Evolutionary conservation across 305 asterid genomes (phyloP).

Genomic region (Fraxinus sp.): DNA sequence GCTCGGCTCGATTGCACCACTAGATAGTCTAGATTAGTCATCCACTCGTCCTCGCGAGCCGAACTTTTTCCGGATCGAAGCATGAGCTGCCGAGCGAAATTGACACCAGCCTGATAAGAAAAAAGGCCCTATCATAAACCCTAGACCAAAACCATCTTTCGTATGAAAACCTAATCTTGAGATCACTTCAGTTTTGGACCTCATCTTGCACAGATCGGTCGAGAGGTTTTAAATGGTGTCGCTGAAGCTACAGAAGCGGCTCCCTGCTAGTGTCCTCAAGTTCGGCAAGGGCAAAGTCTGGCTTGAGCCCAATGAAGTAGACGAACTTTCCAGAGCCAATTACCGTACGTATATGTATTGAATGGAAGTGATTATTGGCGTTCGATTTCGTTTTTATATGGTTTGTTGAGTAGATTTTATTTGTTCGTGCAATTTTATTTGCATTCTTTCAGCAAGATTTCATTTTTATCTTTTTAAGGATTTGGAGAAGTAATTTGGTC

Average conservation of each 20-base stretch:
- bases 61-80: too few relatives aligned
- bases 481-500: not conserved
- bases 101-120: not conserved
- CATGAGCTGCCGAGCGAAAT: too few relatives aligned
- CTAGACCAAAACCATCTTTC: not conserved
- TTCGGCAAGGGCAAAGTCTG: too few relatives aligned
- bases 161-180: not conserved
- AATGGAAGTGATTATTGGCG: not conserved
- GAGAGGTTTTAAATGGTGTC: constrained; percentile 38
- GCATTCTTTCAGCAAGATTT: not conserved
- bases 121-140: not conserved
- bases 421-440: not conserved
- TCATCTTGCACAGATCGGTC: not conserved
- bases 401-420: not conserved
- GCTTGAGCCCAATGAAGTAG: constrained; percentile 32
- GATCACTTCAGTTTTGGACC: not conserved
- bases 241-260: constrained; percentile 35
- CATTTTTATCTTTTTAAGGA: not conserved
- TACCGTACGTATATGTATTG: constrained; percentile 33
- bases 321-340: constrained; percentile 54
- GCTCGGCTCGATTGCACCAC: too few relatives aligned
- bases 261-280: too few relatives aligned
- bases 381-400: not conserved
- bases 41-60: too few relatives aligned
- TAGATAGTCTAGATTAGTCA: too few relatives aligned